Evolutionary conservation across 139 green algal species (phyloP), one percentile per base, ranked within the genome.

Genomic region (Micractinium sp.): DNA sequence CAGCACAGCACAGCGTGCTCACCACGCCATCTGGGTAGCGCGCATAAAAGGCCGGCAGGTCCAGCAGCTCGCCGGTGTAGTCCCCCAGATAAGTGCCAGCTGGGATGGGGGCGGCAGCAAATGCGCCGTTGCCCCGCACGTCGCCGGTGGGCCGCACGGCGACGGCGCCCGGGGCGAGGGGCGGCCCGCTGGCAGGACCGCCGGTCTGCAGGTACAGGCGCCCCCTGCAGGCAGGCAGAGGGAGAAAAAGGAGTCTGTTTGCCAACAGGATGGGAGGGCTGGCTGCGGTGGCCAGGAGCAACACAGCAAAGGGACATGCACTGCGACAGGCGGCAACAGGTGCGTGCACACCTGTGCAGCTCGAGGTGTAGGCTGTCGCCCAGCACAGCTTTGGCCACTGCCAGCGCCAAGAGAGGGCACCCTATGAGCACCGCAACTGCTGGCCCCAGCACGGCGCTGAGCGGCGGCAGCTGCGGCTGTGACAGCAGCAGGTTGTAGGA

Each of bases 21-120:
- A 94, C 94, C 92, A 92, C 86, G 18, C 91, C 91, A 74, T 91
- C 76, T 3, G 94, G 93, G 78, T 96, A 95, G 14, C 91, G 89
- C 14, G 35, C n/a, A 56, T 79, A 92, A 81, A 95, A 96, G 20
- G 74, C 83, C 0, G 79, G 69, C 66, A 87, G 81, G 67, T 91
- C 85, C 61, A 96, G 81, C 87, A 94, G 16, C 38, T 96, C 88
- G 27, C 94, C 94, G 23, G 76, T 85, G 73, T 96, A 96, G 33
- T 93, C 87, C 0, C 85, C 92, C 35, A 96, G 66, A 69, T 78
- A 92, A 4, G 85, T 92, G 23, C 90, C 91, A 33, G 73, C 39
- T 2, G 88, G 88, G 31, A 94, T 94, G 61, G 13, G 71, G 20
- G 81, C 38, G 15, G 69, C 60, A 1, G 93, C 92, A 90, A 91